These are phyloP conservation scores for Alternaria gansuensis DNA, from an alignment of 2,329 filamentous ascomycete species.

Conservation along the genomic window DNA sequence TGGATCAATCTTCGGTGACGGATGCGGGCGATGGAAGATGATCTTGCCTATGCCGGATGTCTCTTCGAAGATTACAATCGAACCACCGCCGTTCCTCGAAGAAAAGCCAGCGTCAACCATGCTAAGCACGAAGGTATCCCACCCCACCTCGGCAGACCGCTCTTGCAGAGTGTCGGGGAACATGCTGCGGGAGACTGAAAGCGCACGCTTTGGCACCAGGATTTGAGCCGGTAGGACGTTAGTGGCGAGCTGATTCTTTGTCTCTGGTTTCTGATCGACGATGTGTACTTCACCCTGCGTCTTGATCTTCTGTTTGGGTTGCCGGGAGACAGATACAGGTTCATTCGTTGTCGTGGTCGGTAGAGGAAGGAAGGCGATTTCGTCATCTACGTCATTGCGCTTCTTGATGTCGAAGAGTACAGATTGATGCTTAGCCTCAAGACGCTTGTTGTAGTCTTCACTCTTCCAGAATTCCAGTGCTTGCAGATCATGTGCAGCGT, in stretches of 20 bases:
- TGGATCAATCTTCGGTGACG: constrained; percentile 34
- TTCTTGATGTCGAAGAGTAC: constrained; percentile 15
- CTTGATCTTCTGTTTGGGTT: not conserved
- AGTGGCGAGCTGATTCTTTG: too few relatives aligned
- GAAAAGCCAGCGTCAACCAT: constrained; percentile 31
- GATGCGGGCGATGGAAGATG: constrained; percentile 45
- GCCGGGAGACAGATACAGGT: not conserved
- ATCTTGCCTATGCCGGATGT: constrained; percentile 22
- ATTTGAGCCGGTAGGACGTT: not conserved
- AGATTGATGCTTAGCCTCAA: constrained; percentile 14
- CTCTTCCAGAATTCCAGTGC: constrained; percentile 10
- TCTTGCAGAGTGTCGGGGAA: constrained; percentile 27
- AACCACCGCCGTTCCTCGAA: constrained; percentile 25
- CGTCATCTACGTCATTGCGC: not conserved
- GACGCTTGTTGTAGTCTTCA: constrained; percentile 2
- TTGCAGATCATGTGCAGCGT: constrained; percentile 9
- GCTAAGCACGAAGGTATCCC: constrained; percentile 25
- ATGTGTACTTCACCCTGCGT: not conserved
- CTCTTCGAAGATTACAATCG: constrained; percentile 29
- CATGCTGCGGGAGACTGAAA: constrained; percentile 20
- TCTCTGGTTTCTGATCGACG: too few relatives aligned
- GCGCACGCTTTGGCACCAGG: constrained; percentile 12
- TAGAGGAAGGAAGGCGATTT: constrained; percentile 10
- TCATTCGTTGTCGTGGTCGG: not conserved
- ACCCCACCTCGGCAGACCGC: constrained; percentile 15